Conservation (phyloP, 306 rosid species). For the Lithocarpus polystachyus region DNA sequence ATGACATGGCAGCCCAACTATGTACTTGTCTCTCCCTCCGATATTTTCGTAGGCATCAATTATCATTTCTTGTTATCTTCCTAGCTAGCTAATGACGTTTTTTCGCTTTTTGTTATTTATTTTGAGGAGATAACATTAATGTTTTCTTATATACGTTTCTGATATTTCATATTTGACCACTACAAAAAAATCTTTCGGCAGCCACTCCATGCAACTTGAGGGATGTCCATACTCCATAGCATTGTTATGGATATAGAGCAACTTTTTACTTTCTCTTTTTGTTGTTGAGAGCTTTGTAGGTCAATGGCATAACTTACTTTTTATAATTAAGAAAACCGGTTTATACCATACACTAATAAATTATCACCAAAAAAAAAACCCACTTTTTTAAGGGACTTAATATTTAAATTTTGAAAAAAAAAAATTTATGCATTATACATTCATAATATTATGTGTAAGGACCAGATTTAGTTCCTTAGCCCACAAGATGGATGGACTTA, state of each 20-base stretch:
- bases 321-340: too few relatives aligned
- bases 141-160: not conserved
- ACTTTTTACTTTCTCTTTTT: too few relatives aligned
- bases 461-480: too few relatives aligned
- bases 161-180: not conserved
- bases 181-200: not conserved
- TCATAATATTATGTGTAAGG: too few relatives aligned
- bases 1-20: not conserved
- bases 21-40: too few relatives aligned
- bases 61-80: not conserved
- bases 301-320: too few relatives aligned
- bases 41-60: not conserved
- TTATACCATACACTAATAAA: too few relatives aligned
- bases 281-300: too few relatives aligned
- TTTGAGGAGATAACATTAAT: not conserved
- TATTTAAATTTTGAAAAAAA: not conserved
- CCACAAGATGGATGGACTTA: too few relatives aligned
- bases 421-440: not conserved
- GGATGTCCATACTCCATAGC: not conserved
- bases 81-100: not conserved
- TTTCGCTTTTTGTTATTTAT: not conserved
- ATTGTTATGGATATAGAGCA: too few relatives aligned
- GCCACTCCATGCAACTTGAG: not conserved
- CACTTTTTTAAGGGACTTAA: not conserved
- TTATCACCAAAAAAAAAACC: too few relatives aligned